A percentile compares a stretch with the other conserved stretches of the same genome.
Conservation (phyloP, 2,329 filamentous ascomycete species). For the Botrytis paeoniae region DNA sequence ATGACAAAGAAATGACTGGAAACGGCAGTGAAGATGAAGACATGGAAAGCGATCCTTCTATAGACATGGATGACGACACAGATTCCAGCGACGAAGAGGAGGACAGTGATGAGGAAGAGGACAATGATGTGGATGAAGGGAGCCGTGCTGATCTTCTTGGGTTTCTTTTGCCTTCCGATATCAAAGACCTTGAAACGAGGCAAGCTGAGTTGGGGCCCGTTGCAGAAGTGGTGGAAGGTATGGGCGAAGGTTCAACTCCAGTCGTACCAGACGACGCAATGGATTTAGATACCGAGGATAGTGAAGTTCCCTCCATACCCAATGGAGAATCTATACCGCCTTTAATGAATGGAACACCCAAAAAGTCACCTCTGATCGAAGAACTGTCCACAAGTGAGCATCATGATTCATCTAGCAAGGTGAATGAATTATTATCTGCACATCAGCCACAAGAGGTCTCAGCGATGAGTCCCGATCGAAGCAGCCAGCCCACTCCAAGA, state of each 20-base stretch:
- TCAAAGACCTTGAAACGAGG: conserved; percentile 37
- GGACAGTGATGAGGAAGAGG: conserved; percentile 51
- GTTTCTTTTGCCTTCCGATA: conserved; percentile 36
- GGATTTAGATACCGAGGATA: conserved; percentile 23
- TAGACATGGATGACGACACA: conserved; percentile 24
- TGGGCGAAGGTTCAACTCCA: conserved; percentile 3
- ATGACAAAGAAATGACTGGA: conserved; percentile 38
- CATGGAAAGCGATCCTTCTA: conserved; percentile 34
- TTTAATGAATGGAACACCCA: neutral
- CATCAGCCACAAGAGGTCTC: conserved; percentile 20
- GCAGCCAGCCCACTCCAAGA: conserved; percentile 39
- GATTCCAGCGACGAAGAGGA: conserved; percentile 61
- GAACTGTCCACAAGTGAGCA: conserved; percentile 7
- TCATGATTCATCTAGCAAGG: neutral
- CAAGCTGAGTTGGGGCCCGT: conserved; percentile 20
- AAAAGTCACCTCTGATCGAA: conserved; percentile 11
- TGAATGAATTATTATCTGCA: neutral
- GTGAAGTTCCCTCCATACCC: conserved; percentile 37
- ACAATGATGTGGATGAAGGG: conserved; percentile 39
- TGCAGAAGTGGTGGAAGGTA: conserved; percentile 19
- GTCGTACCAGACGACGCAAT: conserved; percentile 2
- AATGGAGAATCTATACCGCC: conserved; percentile 26
- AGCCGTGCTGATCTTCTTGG: conserved; percentile 40
- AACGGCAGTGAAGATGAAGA: conserved; percentile 29
- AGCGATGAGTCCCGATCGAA: conserved; percentile 37